Evolutionary conservation across 768 basidiomycete genomes (phyloP).

Genomic region (Pleurotus pulmonarius): DNA sequence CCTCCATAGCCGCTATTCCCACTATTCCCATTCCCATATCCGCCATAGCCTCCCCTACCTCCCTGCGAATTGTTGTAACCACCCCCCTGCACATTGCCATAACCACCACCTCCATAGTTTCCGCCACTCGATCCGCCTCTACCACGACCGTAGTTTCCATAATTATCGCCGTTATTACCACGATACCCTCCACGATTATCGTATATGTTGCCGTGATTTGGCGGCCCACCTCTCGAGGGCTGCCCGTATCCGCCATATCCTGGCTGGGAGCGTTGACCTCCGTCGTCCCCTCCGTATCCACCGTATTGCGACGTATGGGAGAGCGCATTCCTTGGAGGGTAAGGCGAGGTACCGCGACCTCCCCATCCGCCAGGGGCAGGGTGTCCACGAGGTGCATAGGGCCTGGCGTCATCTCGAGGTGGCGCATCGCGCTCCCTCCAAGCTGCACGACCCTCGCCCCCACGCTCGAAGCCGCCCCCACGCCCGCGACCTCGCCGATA

Average conservation of each 20-base stretch:
- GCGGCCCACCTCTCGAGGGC: conserved; percentile 19
- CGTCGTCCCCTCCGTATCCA: conserved; percentile 29
- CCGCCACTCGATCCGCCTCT: conserved; percentile 29
- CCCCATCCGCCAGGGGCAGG: conserved; percentile 25
- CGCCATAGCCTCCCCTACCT: conserved; percentile 29
- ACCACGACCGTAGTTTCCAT: conserved; percentile 18
- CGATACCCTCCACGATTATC: conserved; percentile 24
- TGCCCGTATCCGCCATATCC: conserved; percentile 20
- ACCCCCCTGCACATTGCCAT: conserved; percentile 23
- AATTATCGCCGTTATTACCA: neutral
- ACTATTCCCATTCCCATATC: conserved; percentile 21
- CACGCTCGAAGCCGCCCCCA: conserved; percentile 38
- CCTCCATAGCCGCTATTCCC: conserved; percentile 39
- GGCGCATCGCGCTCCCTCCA: conserved; percentile 19
- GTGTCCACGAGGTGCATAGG: conserved; percentile 26
- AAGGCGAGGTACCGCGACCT: conserved; percentile 23
- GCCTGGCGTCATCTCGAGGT: conserved; percentile 21
- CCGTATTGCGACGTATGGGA: conserved; percentile 24
- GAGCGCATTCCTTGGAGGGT: conserved; percentile 27
- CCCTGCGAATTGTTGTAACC: conserved; percentile 33
- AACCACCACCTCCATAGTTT: conserved; percentile 16
- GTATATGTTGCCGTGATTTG: conserved; percentile 19
- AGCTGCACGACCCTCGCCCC: conserved; percentile 33
- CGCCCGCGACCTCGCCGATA: conserved; percentile 46
- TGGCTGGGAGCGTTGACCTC: conserved; percentile 15